Percentiles rank a stretch among this genome's conserved stretches.
Evolutionary conservation across 768 basidiomycete species (phyloP).

Genomic region (Omphalotus guepiniiformis): DNA sequence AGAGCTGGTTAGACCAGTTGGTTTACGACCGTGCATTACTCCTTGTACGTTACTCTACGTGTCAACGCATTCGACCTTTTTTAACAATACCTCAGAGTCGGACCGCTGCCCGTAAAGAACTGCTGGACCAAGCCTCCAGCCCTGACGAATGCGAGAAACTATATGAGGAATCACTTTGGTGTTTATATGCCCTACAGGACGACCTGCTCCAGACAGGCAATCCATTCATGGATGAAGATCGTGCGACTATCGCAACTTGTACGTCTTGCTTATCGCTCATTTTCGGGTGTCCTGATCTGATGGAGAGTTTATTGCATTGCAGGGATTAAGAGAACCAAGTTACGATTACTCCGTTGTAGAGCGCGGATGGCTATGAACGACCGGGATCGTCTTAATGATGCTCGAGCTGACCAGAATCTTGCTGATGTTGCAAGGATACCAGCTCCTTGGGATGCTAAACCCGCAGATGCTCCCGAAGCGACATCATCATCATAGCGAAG

Average conservation of each 20-base stretch:
- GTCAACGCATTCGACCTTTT: not conserved
- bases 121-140: slow-evolving; percentile 70
- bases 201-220: slow-evolving; percentile 78
- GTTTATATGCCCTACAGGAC: slow-evolving; percentile 88
- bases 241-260: slow-evolving; percentile 76
- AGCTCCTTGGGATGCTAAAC: slow-evolving; percentile 65
- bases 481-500: not conserved
- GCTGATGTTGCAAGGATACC: slow-evolving; percentile 68
- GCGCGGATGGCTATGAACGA: slow-evolving; percentile 76
- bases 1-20: slow-evolving; percentile 83
- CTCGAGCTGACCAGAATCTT: slow-evolving; percentile 74
- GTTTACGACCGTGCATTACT: slow-evolving; percentile 90
- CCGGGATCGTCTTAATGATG: slow-evolving; percentile 68
- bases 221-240: slow-evolving; percentile 82
- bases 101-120: slow-evolving; percentile 86
- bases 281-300: slow-evolving; percentile 5
- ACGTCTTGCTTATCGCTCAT: slow-evolving; percentile 20
- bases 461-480: slow-evolving; percentile 15
- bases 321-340: slow-evolving; percentile 87
- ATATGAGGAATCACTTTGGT: slow-evolving; percentile 95
- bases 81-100: slow-evolving; percentile 59
- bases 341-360: slow-evolving; percentile 74
- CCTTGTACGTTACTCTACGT: slow-evolving; percentile 55
- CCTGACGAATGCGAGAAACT: slow-evolving; percentile 87
- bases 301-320: no score